These are phyloP conservation scores for Blastosporella zonata DNA, from an alignment of 1,284 basidiomycete species.

Conservation along the genomic window DNA sequence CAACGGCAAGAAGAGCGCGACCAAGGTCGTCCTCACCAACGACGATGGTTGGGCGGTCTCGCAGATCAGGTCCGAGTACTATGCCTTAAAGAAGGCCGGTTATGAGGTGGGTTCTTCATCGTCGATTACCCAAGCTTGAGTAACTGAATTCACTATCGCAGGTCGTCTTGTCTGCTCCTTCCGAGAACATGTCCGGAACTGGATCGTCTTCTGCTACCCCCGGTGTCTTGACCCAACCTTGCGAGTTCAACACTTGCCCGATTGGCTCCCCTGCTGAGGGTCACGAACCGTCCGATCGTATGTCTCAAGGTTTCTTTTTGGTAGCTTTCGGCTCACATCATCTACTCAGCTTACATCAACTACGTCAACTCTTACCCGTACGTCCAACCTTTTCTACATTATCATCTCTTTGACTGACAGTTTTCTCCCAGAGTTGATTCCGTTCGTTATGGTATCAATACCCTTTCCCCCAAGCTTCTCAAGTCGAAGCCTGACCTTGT, in stretches of 20 bases:
- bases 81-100: conserved; percentile 37
- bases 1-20: too few species aligned
- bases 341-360: conserved; percentile 35
- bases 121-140: neutral
- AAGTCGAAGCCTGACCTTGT: conserved; percentile 46
- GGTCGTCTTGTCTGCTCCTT: conserved; percentile 33
- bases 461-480: conserved; percentile 43
- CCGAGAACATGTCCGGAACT: conserved; percentile 31
- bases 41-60: conserved; percentile 54
- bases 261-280: conserved; percentile 39
- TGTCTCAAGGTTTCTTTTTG: conserved; percentile 20
- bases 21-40: conserved; percentile 38
- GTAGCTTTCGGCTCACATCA: neutral
- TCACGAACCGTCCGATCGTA: conserved; percentile 39
- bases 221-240: conserved; percentile 20
- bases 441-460: conserved; percentile 45
- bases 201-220: conserved; percentile 28
- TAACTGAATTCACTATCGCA: conserved; percentile 11
- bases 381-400: conserved; percentile 18
- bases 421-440: conserved; percentile 36
- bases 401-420: neutral
- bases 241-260: conserved; percentile 31
- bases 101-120: conserved; percentile 35
- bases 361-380: conserved; percentile 42
- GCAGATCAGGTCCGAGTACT: conserved; percentile 43